phyloP scores from a whole-genome alignment of 169 alveolate species.

The Plasmodium gaboni region DNA sequence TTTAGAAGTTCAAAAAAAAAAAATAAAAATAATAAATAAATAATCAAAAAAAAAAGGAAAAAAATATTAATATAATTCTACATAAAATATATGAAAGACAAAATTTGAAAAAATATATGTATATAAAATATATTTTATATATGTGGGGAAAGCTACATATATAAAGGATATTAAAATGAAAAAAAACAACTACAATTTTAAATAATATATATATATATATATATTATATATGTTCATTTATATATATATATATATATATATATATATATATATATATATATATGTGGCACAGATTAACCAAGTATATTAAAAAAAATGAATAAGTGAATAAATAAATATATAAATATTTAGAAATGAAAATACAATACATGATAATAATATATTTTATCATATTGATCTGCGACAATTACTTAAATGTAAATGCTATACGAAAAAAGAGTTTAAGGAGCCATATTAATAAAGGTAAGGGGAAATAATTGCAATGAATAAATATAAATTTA shows the following conservation, averaged over 20 bases:
- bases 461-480: constrained; percentile 10
- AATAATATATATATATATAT: background rate
- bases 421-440: constrained; percentile 27
- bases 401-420: constrained; percentile 18
- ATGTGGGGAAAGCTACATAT: too few species aligned
- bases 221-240: too few species aligned
- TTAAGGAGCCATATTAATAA: constrained; percentile 35
- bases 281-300: constrained; percentile 17
- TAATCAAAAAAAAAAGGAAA: constrained; percentile 3
- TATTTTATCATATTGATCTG: constrained; percentile 24
- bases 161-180: background rate
- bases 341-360: too few species aligned
- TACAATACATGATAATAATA: constrained; percentile 16
- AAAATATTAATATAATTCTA: background rate
- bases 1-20: too few species aligned
- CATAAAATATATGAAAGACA: background rate
- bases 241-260: background rate
- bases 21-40: too few species aligned
- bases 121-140: too few species aligned
- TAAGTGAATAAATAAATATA: background rate
- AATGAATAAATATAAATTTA: too few species aligned
- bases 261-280: constrained; percentile 9
- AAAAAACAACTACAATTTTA: background rate
- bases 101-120: too few species aligned
- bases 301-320: constrained; percentile 32